Percentiles rank a stretch among this genome's conserved stretches.
These are phyloP conservation scores for Apiotrichum montevideense DNA, from an alignment of 1,284 basidiomycete genomes.

Conservation along the genomic window DNA sequence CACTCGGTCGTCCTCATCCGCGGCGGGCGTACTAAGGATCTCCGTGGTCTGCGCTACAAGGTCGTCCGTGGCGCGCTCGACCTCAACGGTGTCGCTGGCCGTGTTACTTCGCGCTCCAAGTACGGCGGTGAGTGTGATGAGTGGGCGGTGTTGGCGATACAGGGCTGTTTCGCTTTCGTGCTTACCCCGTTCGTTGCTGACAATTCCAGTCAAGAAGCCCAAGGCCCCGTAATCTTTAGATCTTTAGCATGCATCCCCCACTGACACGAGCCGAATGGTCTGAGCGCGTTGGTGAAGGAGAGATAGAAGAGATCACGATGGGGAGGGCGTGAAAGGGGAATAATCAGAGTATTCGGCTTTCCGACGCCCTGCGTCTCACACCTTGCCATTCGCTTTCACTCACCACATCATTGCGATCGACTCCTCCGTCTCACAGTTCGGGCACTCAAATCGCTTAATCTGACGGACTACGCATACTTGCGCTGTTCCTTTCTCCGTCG, in stretches of 20 bases:
- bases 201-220: conserved; percentile 72
- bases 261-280: background rate
- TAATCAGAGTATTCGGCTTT: too few species aligned
- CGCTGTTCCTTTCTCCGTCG: too few species aligned
- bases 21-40: conserved; percentile 93
- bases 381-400: too few species aligned
- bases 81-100: conserved; percentile 81
- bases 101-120: conserved; percentile 76
- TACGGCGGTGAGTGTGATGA: conserved; percentile 71
- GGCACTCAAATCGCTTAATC: too few species aligned
- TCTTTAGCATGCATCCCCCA: background rate
- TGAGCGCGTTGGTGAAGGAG: too few species aligned
- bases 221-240: conserved; percentile 44
- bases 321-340: too few species aligned
- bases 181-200: conserved; percentile 1
- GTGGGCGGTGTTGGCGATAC: too few species aligned
- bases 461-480: too few species aligned
- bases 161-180: background rate
- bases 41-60: conserved; percentile 95
- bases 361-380: too few species aligned
- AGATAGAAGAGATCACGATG: too few species aligned
- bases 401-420: too few species aligned
- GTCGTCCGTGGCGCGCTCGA: conserved; percentile 89
- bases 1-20: conserved; percentile 91
- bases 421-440: too few species aligned